phyloP scores from a whole-genome alignment of 805 yeast species.

The Kluyveromyces wickerhamii region DNA sequence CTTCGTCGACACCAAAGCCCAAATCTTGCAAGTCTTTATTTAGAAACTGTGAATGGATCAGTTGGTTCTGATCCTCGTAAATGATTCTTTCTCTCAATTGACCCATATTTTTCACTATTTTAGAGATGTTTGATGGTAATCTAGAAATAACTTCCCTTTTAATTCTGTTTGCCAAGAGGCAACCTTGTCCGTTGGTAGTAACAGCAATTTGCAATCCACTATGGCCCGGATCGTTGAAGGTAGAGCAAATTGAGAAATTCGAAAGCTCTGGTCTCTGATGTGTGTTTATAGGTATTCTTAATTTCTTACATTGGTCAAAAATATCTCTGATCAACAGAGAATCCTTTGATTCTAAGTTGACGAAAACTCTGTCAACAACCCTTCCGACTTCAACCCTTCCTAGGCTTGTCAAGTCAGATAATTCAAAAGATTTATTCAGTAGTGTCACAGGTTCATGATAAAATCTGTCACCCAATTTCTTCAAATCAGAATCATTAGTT shows the following conservation, averaged over 20 bases:
- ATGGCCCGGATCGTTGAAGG: constrained; percentile 54
- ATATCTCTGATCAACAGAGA: constrained; percentile 33
- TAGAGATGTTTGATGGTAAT: constrained; percentile 64
- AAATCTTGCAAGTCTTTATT: constrained; percentile 21
- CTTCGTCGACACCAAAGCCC: constrained; percentile 50
- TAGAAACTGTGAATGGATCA: constrained; percentile 7
- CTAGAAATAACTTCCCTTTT: constrained; percentile 60
- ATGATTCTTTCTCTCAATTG: constrained; percentile 49
- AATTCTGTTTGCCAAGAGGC: constrained; percentile 73
- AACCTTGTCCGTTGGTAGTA: constrained; percentile 83
- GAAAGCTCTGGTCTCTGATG: constrained; percentile 65
- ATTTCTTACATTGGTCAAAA: constrained; percentile 42
- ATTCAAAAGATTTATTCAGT: constrained; percentile 30
- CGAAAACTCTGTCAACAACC: constrained; percentile 72
- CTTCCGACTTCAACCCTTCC: constrained; percentile 58
- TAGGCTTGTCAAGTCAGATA: constrained; percentile 39
- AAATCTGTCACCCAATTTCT: constrained; percentile 16
- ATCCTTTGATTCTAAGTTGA: constrained; percentile 36
- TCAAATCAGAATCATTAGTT: constrained; percentile 20
- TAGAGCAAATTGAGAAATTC: constrained; percentile 69
- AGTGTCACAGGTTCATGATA: constrained; percentile 25
- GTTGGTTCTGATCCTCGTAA: constrained; percentile 37
- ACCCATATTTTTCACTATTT: constrained; percentile 64
- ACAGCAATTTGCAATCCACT: constrained; percentile 66
- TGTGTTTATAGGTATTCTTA: constrained; percentile 77